phyloP scores from a whole-genome alignment of 768 basidiomycete species.

The Coprinopsis strossmayeri region DNA sequence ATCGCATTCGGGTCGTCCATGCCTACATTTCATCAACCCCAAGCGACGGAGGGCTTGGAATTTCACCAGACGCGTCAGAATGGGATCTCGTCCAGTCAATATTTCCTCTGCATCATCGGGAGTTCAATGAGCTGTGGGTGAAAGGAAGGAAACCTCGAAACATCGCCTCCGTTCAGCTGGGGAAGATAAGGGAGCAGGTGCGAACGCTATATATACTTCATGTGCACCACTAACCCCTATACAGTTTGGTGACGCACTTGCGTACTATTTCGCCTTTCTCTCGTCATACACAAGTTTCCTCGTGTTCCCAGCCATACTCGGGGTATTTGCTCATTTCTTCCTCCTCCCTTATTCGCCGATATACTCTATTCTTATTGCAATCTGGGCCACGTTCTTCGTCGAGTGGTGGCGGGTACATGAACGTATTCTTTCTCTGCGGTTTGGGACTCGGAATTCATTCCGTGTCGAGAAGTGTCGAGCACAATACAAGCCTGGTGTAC shows the following conservation, averaged over 20 bases:
- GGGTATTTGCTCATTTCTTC: slow-evolving; percentile 63
- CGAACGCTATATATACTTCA: not conserved
- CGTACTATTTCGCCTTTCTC: slow-evolving; percentile 88
- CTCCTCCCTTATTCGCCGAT: slow-evolving; percentile 66
- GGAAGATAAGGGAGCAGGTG: slow-evolving; percentile 67
- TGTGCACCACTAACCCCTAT: not conserved
- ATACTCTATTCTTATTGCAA: slow-evolving; percentile 69
- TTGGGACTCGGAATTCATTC: slow-evolving; percentile 74
- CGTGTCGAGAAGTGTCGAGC: slow-evolving; percentile 69
- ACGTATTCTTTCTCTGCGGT: slow-evolving; percentile 73
- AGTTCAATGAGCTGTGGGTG: slow-evolving; percentile 78
- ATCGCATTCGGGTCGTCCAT: slow-evolving; percentile 77
- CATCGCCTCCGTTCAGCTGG: slow-evolving; percentile 58
- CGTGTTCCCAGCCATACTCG: slow-evolving; percentile 66
- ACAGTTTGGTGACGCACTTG: slow-evolving; percentile 73
- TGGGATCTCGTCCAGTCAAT: slow-evolving; percentile 83
- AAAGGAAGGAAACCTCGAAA: slow-evolving; percentile 64
- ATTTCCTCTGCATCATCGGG: slow-evolving; percentile 77
- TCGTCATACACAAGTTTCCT: slow-evolving; percentile 78
- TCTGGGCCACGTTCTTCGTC: slow-evolving; percentile 84
- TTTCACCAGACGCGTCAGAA: slow-evolving; percentile 60
- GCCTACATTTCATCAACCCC: slow-evolving; percentile 61
- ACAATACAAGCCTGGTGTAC: slow-evolving; percentile 44
- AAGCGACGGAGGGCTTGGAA: slow-evolving; percentile 79
- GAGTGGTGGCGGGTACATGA: slow-evolving; percentile 92